Evolutionary conservation across 164 flowering plant species (phyloP), one percentile per base, ranked within the genome.

Genomic region (Dillenia turbinata): DNA sequence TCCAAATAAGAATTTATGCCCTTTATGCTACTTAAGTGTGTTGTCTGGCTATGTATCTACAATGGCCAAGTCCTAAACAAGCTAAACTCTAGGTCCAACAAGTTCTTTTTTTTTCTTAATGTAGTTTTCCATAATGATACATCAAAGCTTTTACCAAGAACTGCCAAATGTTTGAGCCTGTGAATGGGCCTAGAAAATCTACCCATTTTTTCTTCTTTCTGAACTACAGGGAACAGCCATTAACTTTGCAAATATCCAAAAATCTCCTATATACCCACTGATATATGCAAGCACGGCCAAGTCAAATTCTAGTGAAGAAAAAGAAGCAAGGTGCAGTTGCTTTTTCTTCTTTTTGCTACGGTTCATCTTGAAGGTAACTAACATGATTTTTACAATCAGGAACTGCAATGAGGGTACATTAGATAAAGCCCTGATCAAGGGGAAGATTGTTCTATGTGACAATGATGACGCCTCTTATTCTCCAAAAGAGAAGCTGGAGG

Each of bases 391-490:
- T 79, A 91, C 96, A 26, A 71, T 40, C 80, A 91, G 97, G 22
- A 71, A 80, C 17, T 89, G 97, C 72, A 14, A 65, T 17, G 71
- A 70, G 10, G 71, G 58, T 52, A 48, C 85, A 13, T n/a, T 92
- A 47, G 80, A 81, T 13, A 67, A 26, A 5, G 47, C 47, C 16
- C 76, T 73, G 57, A 58, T 89, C 3, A 79, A 79, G 16, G 97
- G 96, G 22, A 87, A 75, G 52, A 89, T 92, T 47, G 83, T 92
- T 4, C 33, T 89, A 0, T 92, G 96, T 56, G 66, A 79, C 6
- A 68, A 77, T 50, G 60, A 73, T 1, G 72, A 80, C 17, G 16
- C 45, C 1, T 5, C 2, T 2, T 79, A 76, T 44, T 52, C 74
- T 10, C 1, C 54, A 13, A 51, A 26, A 26, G 5, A 26, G 40